Percentiles rank a stretch among this genome's conserved stretches.
phyloP scores from a whole-genome alignment of 2,329 filamentous ascomycete genomes.

The Pseudocercospora fijiensis region DNA sequence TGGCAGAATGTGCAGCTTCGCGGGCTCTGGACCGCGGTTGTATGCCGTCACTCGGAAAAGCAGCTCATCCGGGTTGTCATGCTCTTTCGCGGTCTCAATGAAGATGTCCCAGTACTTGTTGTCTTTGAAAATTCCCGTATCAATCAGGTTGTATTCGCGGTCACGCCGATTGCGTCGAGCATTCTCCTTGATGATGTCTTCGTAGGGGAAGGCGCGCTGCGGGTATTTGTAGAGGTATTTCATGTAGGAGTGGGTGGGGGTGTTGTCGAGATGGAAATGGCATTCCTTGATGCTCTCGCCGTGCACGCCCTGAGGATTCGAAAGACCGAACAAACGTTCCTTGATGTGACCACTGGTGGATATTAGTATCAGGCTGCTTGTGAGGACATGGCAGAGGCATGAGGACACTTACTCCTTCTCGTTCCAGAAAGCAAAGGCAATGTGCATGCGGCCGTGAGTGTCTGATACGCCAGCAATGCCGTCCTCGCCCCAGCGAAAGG shows the following conservation, averaged over 20 bases:
- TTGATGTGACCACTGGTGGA: slow-evolving; percentile 77
- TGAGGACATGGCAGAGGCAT: not conserved
- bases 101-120: slow-evolving; percentile 95
- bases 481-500: slow-evolving; percentile 95
- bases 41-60: slow-evolving; percentile 93
- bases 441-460: slow-evolving; percentile 85
- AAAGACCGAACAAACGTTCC: slow-evolving; percentile 89
- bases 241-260: slow-evolving; percentile 94
- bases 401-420: slow-evolving; percentile 73
- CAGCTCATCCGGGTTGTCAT: slow-evolving; percentile 85
- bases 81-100: slow-evolving; percentile 93
- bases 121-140: slow-evolving; percentile 85
- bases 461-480: slow-evolving; percentile 96
- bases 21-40: slow-evolving; percentile 88
- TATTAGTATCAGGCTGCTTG: slow-evolving; percentile 41
- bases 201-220: slow-evolving; percentile 85
- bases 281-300: slow-evolving; percentile 96
- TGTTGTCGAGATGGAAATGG: slow-evolving; percentile 95
- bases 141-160: slow-evolving; percentile 85
- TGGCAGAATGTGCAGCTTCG: slow-evolving; percentile 87
- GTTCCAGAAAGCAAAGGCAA: slow-evolving; percentile 97
- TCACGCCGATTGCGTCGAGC: slow-evolving; percentile 72
- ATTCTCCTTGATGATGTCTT: slow-evolving; percentile 83
- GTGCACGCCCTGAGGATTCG: slow-evolving; percentile 95
- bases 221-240: slow-evolving; percentile 98